Evolutionary conservation across 2,329 filamentous ascomycete genomes (phyloP).

Genomic region (Botrytis squamosa): DNA sequence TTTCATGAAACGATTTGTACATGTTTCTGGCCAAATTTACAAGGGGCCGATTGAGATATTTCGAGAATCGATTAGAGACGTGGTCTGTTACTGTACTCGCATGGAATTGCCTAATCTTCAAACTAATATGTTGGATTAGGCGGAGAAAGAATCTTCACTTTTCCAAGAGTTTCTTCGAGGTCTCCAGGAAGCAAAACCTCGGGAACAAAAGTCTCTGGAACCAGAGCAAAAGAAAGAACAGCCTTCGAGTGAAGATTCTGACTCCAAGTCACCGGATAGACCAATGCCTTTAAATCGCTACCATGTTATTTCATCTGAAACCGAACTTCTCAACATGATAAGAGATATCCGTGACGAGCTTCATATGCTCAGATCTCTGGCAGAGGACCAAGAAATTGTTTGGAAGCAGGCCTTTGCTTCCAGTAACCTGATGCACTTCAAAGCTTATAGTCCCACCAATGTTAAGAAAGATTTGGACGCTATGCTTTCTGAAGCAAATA

Average conservation of each 20-base stretch:
- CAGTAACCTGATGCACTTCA: constrained; percentile 27
- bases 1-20: neutral
- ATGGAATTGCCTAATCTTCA: neutral
- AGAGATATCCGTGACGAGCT: constrained; percentile 51
- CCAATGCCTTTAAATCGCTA: neutral
- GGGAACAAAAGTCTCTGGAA: neutral
- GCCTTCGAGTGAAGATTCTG: neutral
- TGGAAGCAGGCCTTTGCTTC: constrained; percentile 29
- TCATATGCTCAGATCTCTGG: constrained; percentile 47
- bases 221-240: neutral
- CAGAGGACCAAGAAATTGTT: constrained; percentile 38
- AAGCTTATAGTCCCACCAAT: constrained; percentile 29
- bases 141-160: neutral
- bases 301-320: constrained; percentile 36
- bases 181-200: neutral
- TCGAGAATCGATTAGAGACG: constrained; percentile 5
- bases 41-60: constrained; percentile 6
- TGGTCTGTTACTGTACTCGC: neutral
- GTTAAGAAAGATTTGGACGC: constrained; percentile 32
- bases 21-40: neutral
- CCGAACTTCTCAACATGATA: constrained; percentile 45
- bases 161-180: neutral
- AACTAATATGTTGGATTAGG: neutral
- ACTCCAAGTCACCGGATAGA: neutral
- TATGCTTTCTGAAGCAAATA: constrained; percentile 29